Percentiles rank a stretch among this genome's conserved stretches.
These are phyloP conservation scores for Teunomyces tritomae DNA, from an alignment of 805 yeast genomes.

Conservation along the genomic window DNA sequence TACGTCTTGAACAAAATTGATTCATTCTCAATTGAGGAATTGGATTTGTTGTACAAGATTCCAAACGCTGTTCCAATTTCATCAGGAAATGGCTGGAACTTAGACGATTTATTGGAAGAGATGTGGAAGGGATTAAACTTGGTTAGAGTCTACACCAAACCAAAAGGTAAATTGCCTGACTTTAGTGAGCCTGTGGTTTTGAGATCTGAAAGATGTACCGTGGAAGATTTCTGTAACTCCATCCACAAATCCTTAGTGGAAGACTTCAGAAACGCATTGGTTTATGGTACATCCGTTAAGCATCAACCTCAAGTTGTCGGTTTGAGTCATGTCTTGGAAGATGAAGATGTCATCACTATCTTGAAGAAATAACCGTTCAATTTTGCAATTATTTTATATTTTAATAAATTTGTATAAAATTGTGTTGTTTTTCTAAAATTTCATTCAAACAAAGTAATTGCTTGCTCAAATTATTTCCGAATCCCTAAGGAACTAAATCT, in stretches of 20 bases:
- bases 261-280: slow-evolving; percentile 90
- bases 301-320: slow-evolving; percentile 98
- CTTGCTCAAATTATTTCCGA: no score
- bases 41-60: slow-evolving; percentile 83
- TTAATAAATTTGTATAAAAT: not conserved
- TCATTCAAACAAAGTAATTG: no score
- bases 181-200: slow-evolving; percentile 93
- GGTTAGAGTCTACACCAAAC: slow-evolving; percentile 96
- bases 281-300: slow-evolving; percentile 90
- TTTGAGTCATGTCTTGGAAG: slow-evolving; percentile 74
- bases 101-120: slow-evolving; percentile 87
- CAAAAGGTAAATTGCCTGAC: slow-evolving; percentile 92
- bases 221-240: slow-evolving; percentile 94
- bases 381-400: not conserved
- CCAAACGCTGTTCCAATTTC: slow-evolving; percentile 98
- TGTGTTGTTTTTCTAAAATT: not conserved
- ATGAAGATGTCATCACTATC: slow-evolving; percentile 96
- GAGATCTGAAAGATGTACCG: slow-evolving; percentile 75
- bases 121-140: slow-evolving; percentile 94
- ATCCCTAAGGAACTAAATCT: no score
- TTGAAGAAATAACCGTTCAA: slow-evolving; percentile 56
- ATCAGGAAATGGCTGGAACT: slow-evolving; percentile 94
- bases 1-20: slow-evolving; percentile 96
- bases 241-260: slow-evolving; percentile 93
- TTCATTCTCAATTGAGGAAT: slow-evolving; percentile 89